phyloP scores from a whole-genome alignment of 1,284 basidiomycete genomes.

The Laetiporus sulphureus region DNA sequence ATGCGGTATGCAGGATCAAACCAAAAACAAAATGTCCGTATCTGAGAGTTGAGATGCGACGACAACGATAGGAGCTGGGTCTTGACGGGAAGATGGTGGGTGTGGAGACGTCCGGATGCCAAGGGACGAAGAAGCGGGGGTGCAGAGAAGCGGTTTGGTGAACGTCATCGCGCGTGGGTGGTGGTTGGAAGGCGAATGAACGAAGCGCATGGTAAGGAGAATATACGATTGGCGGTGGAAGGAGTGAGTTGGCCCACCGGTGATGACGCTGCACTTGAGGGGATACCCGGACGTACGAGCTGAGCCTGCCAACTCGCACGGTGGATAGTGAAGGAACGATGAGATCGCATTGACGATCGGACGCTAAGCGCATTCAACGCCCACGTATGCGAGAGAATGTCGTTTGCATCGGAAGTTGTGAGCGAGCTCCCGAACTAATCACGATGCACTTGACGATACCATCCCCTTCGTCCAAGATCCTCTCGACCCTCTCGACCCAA shows the following conservation, averaged over 20 bases:
- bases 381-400: too few species aligned
- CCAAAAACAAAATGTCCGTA: constrained; percentile 1
- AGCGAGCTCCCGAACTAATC: constrained; percentile 1
- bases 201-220: too few species aligned
- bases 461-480: neutral
- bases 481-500: neutral
- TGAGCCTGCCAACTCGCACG: neutral
- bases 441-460: constrained; percentile 8
- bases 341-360: neutral
- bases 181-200: neutral
- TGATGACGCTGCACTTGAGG: neutral
- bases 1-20: neutral
- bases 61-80: too few species aligned
- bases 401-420: too few species aligned
- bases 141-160: neutral
- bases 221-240: too few species aligned
- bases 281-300: neutral
- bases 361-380: constrained; percentile 1
- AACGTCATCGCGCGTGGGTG: neutral
- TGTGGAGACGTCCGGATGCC: neutral
- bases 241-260: too few species aligned
- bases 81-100: neutral
- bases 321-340: neutral
- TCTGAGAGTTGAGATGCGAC: neutral
- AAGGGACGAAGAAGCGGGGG: neutral